Evolutionary conservation across 2,329 filamentous ascomycete species (phyloP), one percentile per base, ranked within the genome.

Genomic region (Claviceps purpurea): DNA sequence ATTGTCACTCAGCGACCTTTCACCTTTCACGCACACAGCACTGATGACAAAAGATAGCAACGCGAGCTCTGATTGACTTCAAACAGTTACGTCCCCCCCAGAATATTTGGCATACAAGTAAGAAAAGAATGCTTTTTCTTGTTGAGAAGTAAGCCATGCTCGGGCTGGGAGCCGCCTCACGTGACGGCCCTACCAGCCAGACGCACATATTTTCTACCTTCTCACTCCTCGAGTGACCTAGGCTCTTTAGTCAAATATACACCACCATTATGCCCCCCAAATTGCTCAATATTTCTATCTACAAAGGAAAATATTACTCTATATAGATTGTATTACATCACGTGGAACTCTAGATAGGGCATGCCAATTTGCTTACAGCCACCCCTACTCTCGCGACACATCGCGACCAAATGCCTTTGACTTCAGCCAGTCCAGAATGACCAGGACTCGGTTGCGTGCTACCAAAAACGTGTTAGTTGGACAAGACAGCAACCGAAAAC

Each of bases 381-480:
- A 14, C 39, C 34, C 20, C 67, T 82, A 90, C 72, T 91, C 87
- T 63, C 87, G 79, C 45, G 87, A 91, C 50, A 97, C 88, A 64
- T 98, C 93, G 68, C 93, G 89, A 56, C 93, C 93, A 65, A 98
- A 98, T 55, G 93, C 73, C 76, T 94, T 95, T 61, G 90, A 89
- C 79, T 98, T 98, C 68, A 91, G 70, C 93, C 93, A 98, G 73
- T 98, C 93, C 63, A 95, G 76, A 58, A 88, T 74, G 61, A 98
- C 93, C 50, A 98, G 79, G 61, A 97, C 81, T 67, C 93, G 85
- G 76, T 98, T 98, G 62, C 93, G 89, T 56, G 88, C 88, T 94
- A 58, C 47, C 50, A 40, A 44, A 44, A 26, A 34, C 55, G 54
- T 42, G 52, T 58, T 57, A 61, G 50, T 40, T 59, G 16, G 3